Percentiles rank a stretch among this genome's conserved stretches.
Conservation (phyloP, 2,329 filamentous ascomycete genomes). For the Stagonosporopsis vannaccii region DNA sequence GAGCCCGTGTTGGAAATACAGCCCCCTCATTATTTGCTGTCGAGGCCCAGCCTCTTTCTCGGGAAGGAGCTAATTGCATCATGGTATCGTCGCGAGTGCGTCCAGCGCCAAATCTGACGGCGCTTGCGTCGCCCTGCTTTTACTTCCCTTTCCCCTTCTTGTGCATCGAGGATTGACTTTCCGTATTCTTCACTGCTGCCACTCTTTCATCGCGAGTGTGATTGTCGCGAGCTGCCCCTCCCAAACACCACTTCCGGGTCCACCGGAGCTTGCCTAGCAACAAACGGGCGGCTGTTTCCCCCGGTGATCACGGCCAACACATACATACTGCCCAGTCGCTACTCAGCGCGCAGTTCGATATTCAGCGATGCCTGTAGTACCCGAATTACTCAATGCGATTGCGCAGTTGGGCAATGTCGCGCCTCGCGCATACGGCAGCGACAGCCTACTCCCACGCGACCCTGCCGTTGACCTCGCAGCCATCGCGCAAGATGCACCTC, state of each 20-base stretch:
- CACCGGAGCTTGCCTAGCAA: conserved; percentile 22
- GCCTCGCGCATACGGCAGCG: conserved; percentile 24
- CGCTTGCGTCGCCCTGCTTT: conserved; percentile 20
- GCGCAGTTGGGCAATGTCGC: conserved; percentile 35
- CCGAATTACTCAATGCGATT: conserved; percentile 26
- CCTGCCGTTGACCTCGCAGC: conserved; percentile 24
- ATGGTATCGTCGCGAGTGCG: conserved; percentile 29
- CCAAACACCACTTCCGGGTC: conserved; percentile 32
- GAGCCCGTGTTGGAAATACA: conserved; percentile 18
- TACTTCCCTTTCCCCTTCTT: conserved; percentile 7
- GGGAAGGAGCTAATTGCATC: conserved; percentile 37
- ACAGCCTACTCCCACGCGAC: conserved; percentile 27
- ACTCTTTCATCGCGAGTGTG: conserved; percentile 15
- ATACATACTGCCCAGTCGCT: conserved; percentile 11
- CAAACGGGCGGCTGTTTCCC: conserved; percentile 24
- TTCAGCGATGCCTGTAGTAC: conserved; percentile 40
- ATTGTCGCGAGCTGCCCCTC: conserved; percentile 22
- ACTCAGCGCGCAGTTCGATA: conserved; percentile 13
- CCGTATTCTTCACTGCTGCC: conserved; percentile 5
- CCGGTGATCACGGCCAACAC: conserved; percentile 21
- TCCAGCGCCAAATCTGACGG: conserved; percentile 25
- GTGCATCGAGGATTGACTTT: conserved; percentile 5
- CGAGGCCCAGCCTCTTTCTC: conserved; percentile 37
- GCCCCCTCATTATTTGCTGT: conserved; percentile 34
- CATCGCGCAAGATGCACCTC: conserved; percentile 22